Evolutionary conservation across 2,329 filamentous ascomycete genomes (phyloP), one percentile per base, ranked within the genome.

Genomic region (Alternaria viburni): DNA sequence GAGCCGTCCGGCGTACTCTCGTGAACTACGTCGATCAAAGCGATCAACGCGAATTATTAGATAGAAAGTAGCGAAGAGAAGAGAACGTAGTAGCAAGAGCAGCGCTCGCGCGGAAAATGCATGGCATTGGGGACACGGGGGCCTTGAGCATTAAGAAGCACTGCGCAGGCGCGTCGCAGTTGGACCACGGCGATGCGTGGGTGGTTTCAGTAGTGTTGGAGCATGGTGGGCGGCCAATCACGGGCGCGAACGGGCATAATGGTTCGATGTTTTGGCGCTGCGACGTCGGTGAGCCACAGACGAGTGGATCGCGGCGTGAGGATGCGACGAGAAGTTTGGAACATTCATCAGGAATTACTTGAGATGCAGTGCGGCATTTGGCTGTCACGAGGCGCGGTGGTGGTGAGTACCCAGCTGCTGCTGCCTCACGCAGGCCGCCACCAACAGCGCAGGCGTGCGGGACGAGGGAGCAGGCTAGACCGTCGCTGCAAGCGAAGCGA

Each of bases 1-100:
- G 75, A 79, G 77, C 74, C 77, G 77, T 74, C 77, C 77, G 71
- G 77, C 77, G 76, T 73, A 73, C 77, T 79, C 77, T 74, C 66
- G 68, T 71, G 61, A 66, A 73, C 60, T 71, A 65, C 73, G 69
- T 74, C 72, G 68, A 73, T 70, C 68, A 70, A 69, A 64, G 68
- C 57, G 59, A 59, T 47, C 54, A 67, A 66, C 13, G 67, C 46
- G 59, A 69, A 73, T 67, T 61, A 77, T 70, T 73, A 75, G 72
- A 62, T 73, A 72, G 62, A 74, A 62, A 69, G 71, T 75, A 76
- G 68, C 59, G 71, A 75, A 73, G 66, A 57, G 64, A 67, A 71
- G 70, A 72, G 68, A 69, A 67, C 60, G 71, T 36, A n/a, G 36
- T 62, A 59, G 68, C 68, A 71, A 67, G 57, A 64, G 62, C 67